Conservation (phyloP, 192 early-diverging fungal species). For the Cladochytrium replicatum region DNA sequence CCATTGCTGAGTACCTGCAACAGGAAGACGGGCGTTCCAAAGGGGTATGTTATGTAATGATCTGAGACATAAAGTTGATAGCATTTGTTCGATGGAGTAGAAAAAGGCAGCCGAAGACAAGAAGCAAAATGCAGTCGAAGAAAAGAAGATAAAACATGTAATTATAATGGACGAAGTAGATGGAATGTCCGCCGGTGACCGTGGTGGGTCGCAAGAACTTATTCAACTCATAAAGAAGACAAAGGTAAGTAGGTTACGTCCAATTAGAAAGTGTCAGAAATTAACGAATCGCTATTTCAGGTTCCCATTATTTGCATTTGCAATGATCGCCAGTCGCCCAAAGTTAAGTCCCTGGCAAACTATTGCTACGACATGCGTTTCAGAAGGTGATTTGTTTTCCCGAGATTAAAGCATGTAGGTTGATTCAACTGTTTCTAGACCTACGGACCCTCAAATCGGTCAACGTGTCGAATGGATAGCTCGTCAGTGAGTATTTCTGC, state of each 20-base stretch:
- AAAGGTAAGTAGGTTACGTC: constrained; percentile 34
- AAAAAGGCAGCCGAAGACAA: constrained; percentile 12
- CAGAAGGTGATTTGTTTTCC: constrained; percentile 33
- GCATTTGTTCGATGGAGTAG: constrained; percentile 4
- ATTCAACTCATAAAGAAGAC: constrained; percentile 85
- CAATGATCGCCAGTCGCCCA: constrained; percentile 82
- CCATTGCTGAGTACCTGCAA: constrained; percentile 48
- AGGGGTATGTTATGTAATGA: constrained; percentile 3
- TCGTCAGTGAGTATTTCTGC: constrained; percentile 27
- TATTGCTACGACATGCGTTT: constrained; percentile 79
- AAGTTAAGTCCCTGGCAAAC: constrained; percentile 72
- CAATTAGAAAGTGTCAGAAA: not conserved
- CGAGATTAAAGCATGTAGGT: constrained; percentile 7
- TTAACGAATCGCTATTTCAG: constrained; percentile 22
- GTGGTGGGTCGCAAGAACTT: constrained; percentile 81
- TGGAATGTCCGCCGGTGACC: constrained; percentile 96
- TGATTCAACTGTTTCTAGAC: constrained; percentile 26
- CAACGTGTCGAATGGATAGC: constrained; percentile 70
- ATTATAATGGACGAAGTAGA: constrained; percentile 99
- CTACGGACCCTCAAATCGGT: constrained; percentile 62
- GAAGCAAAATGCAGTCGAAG: constrained; percentile 3
- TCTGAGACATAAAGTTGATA: not conserved
- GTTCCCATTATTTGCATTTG: constrained; percentile 98
- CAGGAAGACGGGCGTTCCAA: no score
- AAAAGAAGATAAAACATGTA: constrained; percentile 35